phyloP scores from a whole-genome alignment of 306 rosid genomes.

The Styphnolobium japonicum region DNA sequence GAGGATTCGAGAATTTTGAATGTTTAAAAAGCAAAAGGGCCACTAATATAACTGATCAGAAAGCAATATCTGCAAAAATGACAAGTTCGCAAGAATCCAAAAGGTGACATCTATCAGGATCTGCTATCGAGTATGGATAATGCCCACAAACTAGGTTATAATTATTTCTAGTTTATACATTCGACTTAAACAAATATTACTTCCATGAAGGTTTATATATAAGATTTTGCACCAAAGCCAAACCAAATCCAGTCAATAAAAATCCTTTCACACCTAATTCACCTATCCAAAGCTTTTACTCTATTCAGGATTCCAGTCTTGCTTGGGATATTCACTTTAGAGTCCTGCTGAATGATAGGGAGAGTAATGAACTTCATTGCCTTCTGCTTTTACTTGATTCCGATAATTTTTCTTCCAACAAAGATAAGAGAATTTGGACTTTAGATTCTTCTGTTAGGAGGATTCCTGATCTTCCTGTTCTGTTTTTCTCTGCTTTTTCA shows the following conservation, averaged over 20 bases:
- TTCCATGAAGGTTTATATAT: neutral
- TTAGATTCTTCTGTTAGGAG: too few relatives aligned
- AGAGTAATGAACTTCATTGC: too few relatives aligned
- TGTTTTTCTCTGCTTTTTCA: too few relatives aligned
- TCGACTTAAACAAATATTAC: neutral
- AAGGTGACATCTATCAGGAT: neutral
- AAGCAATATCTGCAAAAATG: neutral
- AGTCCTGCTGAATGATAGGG: too few relatives aligned
- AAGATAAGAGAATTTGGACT: too few relatives aligned
- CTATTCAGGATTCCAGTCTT: too few relatives aligned
- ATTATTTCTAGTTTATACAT: neutral
- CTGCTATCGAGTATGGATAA: neutral
- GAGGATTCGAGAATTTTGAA: neutral
- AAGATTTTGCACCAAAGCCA: neutral
- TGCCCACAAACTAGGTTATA: slow-evolving; percentile 1
- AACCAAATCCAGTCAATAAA: neutral
- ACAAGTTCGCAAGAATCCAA: neutral
- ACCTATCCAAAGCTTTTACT: too few relatives aligned
- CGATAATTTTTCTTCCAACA: too few relatives aligned
- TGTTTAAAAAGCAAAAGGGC: neutral
- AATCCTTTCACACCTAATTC: neutral
- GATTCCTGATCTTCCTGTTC: too few relatives aligned
- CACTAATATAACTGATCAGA: neutral
- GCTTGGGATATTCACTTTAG: too few relatives aligned
- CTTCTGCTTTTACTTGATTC: too few relatives aligned